These are phyloP conservation scores for Porodaedalea pini DNA, from an alignment of 1,284 basidiomycete genomes.

Conservation along the genomic window DNA sequence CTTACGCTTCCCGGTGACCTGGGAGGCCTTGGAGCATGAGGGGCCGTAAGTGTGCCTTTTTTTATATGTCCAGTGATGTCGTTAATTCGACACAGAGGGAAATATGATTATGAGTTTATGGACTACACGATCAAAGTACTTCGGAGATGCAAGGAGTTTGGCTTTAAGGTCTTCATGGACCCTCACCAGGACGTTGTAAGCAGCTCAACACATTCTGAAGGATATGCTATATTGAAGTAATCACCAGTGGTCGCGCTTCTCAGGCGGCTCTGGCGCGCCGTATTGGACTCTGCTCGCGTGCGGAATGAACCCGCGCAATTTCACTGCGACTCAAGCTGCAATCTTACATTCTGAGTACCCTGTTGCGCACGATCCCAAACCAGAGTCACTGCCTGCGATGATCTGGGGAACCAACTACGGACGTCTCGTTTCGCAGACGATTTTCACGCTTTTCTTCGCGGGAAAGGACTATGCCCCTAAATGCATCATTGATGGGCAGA, in stretches of 20 bases:
- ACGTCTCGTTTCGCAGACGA: constrained; percentile 81
- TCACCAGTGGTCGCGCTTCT: constrained; percentile 91
- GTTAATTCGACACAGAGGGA: constrained; percentile 53
- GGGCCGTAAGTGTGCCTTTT: constrained; percentile 73
- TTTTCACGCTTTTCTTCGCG: constrained; percentile 95
- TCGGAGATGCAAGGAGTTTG: constrained; percentile 88
- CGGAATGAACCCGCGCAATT: constrained; percentile 83
- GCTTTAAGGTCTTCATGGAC: constrained; percentile 94
- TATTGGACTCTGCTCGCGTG: constrained; percentile 93
- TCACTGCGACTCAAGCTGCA: constrained; percentile 83
- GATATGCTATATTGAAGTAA: background rate
- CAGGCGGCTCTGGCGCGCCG: constrained; percentile 94
- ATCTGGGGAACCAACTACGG: constrained; percentile 97
- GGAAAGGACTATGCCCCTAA: constrained; percentile 87
- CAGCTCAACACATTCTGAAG: constrained; percentile 9
- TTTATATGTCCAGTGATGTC: background rate
- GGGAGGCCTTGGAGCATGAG: constrained; percentile 92
- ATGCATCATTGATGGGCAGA: constrained; percentile 86
- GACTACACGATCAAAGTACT: constrained; percentile 88
- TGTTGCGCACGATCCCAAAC: constrained; percentile 55
- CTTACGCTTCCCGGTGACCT: constrained; percentile 88
- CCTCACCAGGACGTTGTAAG: constrained; percentile 95
- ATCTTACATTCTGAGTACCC: constrained; percentile 91
- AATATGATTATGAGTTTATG: constrained; percentile 90
- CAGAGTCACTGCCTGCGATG: constrained; percentile 83